A percentile compares a stretch with the other conserved stretches of the same genome.
phyloP scores from a whole-genome alignment of 306 rosid species.

The Cucumis melo region DNA sequence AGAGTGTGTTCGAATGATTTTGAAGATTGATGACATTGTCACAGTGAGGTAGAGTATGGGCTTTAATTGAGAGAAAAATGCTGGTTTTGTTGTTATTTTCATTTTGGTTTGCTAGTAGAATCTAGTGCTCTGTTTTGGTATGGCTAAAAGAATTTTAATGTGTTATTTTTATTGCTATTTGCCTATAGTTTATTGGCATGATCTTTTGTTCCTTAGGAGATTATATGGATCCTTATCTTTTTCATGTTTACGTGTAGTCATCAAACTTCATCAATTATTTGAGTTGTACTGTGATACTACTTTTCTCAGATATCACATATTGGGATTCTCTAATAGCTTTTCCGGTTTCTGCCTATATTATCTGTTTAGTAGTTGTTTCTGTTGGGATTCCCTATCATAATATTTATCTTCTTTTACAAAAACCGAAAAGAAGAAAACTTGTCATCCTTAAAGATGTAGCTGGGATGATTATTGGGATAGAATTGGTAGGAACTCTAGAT shows the following conservation, averaged over 20 bases:
- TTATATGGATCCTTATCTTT: neutral
- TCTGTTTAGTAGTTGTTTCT: neutral
- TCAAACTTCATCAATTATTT: neutral
- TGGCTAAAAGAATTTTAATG: constrained; percentile 12
- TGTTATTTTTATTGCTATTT: constrained; percentile 1
- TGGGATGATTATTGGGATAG: neutral
- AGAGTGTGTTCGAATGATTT: constrained; percentile 96
- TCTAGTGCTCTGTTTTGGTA: neutral
- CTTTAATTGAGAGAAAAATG: neutral
- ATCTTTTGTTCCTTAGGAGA: neutral
- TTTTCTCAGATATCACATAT: neutral
- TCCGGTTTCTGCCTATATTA: neutral
- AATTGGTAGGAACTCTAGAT: neutral
- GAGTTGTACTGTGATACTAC: neutral
- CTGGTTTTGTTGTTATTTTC: constrained; percentile 1
- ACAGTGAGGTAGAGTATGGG: constrained; percentile 54
- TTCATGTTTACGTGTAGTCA: neutral
- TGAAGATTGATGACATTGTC: constrained; percentile 98
- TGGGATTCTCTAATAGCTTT: neutral
- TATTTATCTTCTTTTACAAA: neutral
- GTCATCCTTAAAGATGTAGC: neutral
- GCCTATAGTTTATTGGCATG: neutral
- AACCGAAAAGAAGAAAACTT: neutral
- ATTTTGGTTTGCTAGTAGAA: neutral
- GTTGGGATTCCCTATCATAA: neutral